These are phyloP conservation scores for Rhizomucor miehei DNA, from an alignment of 371 early-diverging fungal species.

Conservation along the genomic window DNA sequence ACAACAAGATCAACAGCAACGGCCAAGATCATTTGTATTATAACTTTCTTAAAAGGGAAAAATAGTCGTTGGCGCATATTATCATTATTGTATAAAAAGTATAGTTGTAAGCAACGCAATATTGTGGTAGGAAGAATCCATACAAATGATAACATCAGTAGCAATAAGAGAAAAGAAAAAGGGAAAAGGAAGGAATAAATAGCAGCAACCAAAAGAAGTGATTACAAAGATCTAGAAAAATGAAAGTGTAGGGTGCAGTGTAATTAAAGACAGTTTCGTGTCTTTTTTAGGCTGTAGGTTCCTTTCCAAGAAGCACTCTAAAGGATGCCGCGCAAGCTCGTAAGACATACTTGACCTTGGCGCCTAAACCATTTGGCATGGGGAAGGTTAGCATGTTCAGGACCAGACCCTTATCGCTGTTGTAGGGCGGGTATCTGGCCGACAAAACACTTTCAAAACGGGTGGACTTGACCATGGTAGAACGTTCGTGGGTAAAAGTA, in stretches of 20 bases:
- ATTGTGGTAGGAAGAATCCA: too few species aligned
- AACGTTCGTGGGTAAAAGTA: conserved; percentile 67
- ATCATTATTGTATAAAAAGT: too few species aligned
- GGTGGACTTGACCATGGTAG: conserved; percentile 50
- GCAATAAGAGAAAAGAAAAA: not conserved
- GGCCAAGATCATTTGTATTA: too few species aligned
- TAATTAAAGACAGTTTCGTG: too few species aligned
- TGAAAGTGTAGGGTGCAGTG: too few species aligned
- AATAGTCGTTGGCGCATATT: too few species aligned
- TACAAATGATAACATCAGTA: not conserved
- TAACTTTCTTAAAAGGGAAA: too few species aligned
- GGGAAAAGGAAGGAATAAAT: not conserved
- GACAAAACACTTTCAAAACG: conserved; percentile 43
- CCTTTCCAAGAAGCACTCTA: conserved; percentile 12
- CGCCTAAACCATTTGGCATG: conserved; percentile 20
- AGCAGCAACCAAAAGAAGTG: not conserved
- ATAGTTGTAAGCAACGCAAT: too few species aligned
- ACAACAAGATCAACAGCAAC: not conserved
- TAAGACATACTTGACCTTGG: conserved; percentile 26
- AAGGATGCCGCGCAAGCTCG: conserved; percentile 11
- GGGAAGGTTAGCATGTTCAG: conserved; percentile 18
- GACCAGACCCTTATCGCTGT: conserved; percentile 26
- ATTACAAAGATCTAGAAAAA: not conserved
- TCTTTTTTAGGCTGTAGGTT: conserved; percentile 6
- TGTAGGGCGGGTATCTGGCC: conserved; percentile 52